Evolutionary conservation across 768 basidiomycete genomes (phyloP), one percentile per base, ranked within the genome.

Genomic region (Rossbeevera mucosa): DNA sequence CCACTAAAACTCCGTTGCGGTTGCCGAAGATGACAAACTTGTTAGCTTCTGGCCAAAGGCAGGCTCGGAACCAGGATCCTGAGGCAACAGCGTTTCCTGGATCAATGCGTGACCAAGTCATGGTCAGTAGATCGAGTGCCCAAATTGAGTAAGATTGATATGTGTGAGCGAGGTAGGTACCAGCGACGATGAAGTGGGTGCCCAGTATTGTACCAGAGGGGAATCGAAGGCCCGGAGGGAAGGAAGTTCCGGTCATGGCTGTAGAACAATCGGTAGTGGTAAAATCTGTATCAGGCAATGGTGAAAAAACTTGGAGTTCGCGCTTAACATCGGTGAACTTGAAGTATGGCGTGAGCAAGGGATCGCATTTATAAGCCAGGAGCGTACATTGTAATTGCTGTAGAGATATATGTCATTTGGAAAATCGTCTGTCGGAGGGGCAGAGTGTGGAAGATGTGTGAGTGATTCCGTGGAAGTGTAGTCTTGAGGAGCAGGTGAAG

Each of bases 71-170:
- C 95, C 95, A 98, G 8, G 92, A 95, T 13, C 96, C 95, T 38
- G 80, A 80, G 47, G 85, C 78, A 20, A 98, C 80, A 0, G 89
- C 86, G 59, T 86, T 86, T 13, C 92, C 93, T 0, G 91, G 86
- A 64, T 94, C 93, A 28, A 94, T 86, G 33, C 90, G 84, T 36
- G 86, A 81, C 92, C 94, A 93, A 25, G 80, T 79, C 83, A 92
- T 88, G 52, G 76, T 79, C 45, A 79, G 70, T 22, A 98, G 78
- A 66, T 99, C 89, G 42, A 99, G 82, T 1, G 91, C 89, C 94
- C 94, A 99, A 52, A 98, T 88, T 9, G 93, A 94, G 69, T 94
- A 99, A 24, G 91, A 91, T 63, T 95, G 94, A 60, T 90, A 91
- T 38, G 88, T 86, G 63, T 94, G 90, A 1, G 94, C 92, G 52